Percentiles rank a stretch among this genome's conserved stretches.
Conservation (phyloP, 345 rosid genomes). For the Ricinus communis region DNA sequence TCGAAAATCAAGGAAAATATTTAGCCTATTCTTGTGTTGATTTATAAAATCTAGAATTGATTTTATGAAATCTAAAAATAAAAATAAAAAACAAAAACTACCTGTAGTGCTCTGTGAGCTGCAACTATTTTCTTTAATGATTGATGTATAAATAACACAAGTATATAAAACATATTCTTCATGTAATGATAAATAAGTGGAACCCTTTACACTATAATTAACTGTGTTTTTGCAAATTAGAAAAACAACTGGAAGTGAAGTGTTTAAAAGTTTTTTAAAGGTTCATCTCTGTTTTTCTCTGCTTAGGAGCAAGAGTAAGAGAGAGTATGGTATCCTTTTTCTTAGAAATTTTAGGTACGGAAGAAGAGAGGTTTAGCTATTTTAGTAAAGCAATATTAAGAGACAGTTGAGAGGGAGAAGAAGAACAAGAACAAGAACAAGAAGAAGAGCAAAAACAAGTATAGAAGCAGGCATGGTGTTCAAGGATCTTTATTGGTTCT, state of each 20-base stretch:
- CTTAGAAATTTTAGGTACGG: no score
- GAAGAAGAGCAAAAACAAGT: background rate
- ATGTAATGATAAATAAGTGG: background rate
- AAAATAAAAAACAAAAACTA: background rate
- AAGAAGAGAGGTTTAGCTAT: no score
- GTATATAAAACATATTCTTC: background rate
- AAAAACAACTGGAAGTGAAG: no score
- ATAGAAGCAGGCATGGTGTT: background rate
- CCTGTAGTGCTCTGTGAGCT: background rate
- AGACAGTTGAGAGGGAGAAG: no score
- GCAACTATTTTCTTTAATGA: background rate
- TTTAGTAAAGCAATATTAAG: no score
- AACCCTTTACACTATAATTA: background rate
- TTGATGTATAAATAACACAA: background rate
- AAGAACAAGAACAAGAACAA: background rate
- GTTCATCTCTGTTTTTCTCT: no score
- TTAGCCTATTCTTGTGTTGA: background rate
- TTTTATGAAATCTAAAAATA: background rate
- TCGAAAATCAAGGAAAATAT: constrained; percentile 27
- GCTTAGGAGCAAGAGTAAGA: no score
- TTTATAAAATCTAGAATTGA: background rate
- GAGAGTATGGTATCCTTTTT: no score
- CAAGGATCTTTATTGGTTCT: background rate
- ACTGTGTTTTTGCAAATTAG: background rate
- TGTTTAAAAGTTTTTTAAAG: no score